Evolutionary conservation across 176 grass and related monocot genomes (phyloP), one percentile per base, ranked within the genome.

Genomic region (Microstegium vimineum): DNA sequence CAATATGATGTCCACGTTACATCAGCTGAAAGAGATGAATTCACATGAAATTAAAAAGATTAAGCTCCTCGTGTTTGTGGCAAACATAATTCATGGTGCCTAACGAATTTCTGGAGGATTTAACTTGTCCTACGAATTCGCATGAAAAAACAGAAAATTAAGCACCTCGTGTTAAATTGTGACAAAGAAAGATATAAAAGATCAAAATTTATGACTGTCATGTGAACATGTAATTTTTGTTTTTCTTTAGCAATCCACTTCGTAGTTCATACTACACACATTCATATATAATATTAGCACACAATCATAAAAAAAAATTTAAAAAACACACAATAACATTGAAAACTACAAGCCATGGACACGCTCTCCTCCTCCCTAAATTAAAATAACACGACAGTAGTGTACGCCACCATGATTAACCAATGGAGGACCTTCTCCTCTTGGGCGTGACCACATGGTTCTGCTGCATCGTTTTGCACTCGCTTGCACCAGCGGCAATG

Each of bases 341-440:
- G 18, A 47, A 47, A 66, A 79, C 41, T 66, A 35, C 62, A 47
- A 66, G 61, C 27, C 27, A 47, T 23, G 22, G 17, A 15, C 11
- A 40, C 10, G 0, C 5, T 17, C 9, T 75, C 15, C 20, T 63
- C 31, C 12, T 33, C n/a, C n/a, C n/a, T 2, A 33, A 36, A 6
- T 6, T 7, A 69, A 15, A 69, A 42, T 26, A 25, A 14, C 37
- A 27, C 25, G 5, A 43, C 11, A 1, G 45, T 5, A 56, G 2
- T n/a, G 49, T 54, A n/a, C n/a, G n/a, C n/a, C n/a, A n/a, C n/a
- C 49, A 0, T 42, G n/a, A 71, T 62, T 30, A 75, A 76, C 87
- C 75, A 34, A 94, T 89, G 26, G 92, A 97, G 86, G 83, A 94
- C 85, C 94, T 89, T 69, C 94, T 94, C 74, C 81, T 87, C 81